These are phyloP conservation scores for Amesomyces nigricolor DNA, from an alignment of 2,329 filamentous ascomycete genomes.

Conservation along the genomic window DNA sequence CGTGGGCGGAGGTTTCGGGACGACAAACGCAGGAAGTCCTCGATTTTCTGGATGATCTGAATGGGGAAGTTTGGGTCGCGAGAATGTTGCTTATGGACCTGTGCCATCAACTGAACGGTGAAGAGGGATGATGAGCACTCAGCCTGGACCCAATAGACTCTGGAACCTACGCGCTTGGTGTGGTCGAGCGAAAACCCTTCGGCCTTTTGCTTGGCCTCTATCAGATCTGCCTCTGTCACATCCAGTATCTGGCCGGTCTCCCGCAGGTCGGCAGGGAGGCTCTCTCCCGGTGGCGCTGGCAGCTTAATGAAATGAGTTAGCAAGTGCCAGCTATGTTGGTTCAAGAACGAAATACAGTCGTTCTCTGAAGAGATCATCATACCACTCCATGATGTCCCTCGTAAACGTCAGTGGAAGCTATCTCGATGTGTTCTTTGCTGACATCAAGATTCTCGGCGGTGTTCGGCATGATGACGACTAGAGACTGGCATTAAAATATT, in stretches of 20 bases:
- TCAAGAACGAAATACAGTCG: background rate
- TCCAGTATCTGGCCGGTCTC: slow-evolving; percentile 10
- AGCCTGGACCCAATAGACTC: background rate
- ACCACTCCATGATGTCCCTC: slow-evolving; percentile 6
- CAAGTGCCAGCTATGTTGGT: background rate
- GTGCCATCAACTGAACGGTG: slow-evolving; percentile 15
- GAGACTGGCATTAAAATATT: background rate
- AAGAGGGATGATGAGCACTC: background rate
- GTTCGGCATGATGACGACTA: slow-evolving; percentile 8
- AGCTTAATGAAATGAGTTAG: slow-evolving; percentile 2
- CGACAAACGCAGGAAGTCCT: slow-evolving; percentile 20
- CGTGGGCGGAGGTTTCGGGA: too few species aligned
- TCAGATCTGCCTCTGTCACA: slow-evolving; percentile 20
- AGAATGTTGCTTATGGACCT: slow-evolving; percentile 18
- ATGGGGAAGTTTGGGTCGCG: slow-evolving; percentile 25
- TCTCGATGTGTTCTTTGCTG: background rate
- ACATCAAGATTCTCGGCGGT: slow-evolving; percentile 9
- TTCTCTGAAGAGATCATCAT: background rate
- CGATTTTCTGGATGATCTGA: slow-evolving; percentile 19
- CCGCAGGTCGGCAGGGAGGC: background rate
- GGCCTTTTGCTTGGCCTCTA: slow-evolving; percentile 20
- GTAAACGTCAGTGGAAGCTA: background rate
- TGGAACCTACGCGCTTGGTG: slow-evolving; percentile 14
- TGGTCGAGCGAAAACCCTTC: slow-evolving; percentile 21
- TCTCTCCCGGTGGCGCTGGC: background rate